Evolutionary conservation across 371 early-diverging fungal genomes (phyloP), one percentile per base, ranked within the genome.

Genomic region (Mortierella sp.): DNA sequence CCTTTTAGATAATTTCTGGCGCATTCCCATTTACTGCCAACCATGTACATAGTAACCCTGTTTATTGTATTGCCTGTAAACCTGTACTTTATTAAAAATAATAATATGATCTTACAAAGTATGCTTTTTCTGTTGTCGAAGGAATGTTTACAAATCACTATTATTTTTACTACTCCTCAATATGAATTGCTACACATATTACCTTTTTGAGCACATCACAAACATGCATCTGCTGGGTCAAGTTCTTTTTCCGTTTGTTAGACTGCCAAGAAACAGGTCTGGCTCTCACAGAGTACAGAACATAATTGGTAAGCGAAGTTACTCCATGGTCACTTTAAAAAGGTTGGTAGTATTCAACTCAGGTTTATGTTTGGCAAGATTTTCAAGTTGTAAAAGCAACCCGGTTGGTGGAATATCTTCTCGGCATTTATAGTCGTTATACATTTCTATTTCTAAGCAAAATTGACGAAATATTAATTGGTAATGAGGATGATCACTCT

Each of bases 1-100:
- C 66, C 47, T 74, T 80, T 61, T 80, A 70, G 49, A 54, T 22
- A 43, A 61, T 65, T 43, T 17, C 32, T 43, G 45, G 26, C 29
- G 51, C 19, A 19, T 26, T 32, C 23, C 17, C 57, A 29, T 69
- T 54, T 10, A 26, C 35, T 59, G 37, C 26, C 29, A 35, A 22
- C 54, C n/a, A 26, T 72, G 73, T 72, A 72, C 32, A 72, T 72
- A 74, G 64, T 35, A 32, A 32, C 34, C 45, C 45, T 19, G 19
- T 43, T 37, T 34, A 47, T 45, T 51, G 28, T n/a, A 13, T 31
- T 26, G 10, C 45, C 60, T 43, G 61, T 43, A 61, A 61, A 26
- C 22, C 28, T 51, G 22, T 51, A 51, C 28, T 26, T 51, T 26
- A 26, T 51, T 26, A 51, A 51, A 51, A 51, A 22, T 22, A 49